A percentile compares a stretch with the other conserved stretches of the same genome.
Conservation (phyloP, 768 basidiomycete genomes). For the Gyrodon lividus region DNA sequence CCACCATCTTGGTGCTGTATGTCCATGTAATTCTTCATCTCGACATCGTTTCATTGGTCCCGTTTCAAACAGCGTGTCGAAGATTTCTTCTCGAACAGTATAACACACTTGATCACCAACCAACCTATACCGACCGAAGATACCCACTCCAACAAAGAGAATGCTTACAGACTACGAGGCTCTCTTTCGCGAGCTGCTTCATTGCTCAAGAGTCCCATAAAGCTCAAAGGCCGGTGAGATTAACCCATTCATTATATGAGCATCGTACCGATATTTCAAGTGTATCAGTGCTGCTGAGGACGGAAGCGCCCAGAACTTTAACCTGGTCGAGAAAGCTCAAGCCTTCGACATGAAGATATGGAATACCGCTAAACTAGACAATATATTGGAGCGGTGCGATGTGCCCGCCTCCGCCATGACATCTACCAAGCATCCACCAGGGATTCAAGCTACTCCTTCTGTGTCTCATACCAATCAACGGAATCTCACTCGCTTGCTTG, state of each 20-base stretch:
- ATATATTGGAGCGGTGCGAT: constrained; percentile 68
- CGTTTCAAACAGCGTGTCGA: constrained; percentile 64
- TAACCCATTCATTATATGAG: background rate
- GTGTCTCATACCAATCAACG: constrained; percentile 37
- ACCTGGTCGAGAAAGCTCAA: constrained; percentile 64
- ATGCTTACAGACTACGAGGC: constrained; percentile 40
- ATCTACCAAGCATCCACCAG: constrained; percentile 25
- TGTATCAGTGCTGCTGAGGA: constrained; percentile 31
- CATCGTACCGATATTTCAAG: constrained; percentile 3
- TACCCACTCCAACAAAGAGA: constrained; percentile 61
- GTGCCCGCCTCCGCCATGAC: constrained; percentile 31
- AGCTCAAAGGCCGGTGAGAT: constrained; percentile 56
- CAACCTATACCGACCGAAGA: constrained; percentile 38
- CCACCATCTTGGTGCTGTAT: constrained; percentile 71
- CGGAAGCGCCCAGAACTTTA: constrained; percentile 34
- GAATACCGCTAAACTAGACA: constrained; percentile 69
- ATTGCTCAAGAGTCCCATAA: constrained; percentile 63
- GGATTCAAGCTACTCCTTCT: constrained; percentile 30
- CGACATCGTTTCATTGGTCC: constrained; percentile 1
- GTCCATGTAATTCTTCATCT: constrained; percentile 31
- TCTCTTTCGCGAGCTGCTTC: constrained; percentile 23
- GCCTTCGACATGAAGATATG: constrained; percentile 84
- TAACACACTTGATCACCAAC: constrained; percentile 87
- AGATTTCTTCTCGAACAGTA: constrained; percentile 81
- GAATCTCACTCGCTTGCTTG: constrained; percentile 60